Conservation (phyloP, 2,329 filamentous ascomycete genomes). For the Parastagonospora nodorum region DNA sequence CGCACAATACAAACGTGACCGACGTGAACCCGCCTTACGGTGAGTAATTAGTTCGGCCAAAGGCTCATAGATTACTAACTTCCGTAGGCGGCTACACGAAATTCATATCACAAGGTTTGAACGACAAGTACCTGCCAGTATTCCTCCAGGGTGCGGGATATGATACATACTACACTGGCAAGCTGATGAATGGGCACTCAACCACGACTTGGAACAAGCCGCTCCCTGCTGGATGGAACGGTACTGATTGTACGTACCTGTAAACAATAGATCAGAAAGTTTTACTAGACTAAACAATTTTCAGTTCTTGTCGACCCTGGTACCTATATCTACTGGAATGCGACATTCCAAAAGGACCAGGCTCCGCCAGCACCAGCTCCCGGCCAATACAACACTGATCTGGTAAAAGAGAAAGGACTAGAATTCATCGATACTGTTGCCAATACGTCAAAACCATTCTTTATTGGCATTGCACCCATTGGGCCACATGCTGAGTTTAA, state of each 20-base stretch:
- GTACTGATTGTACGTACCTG: conserved; percentile 63
- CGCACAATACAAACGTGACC: conserved; percentile 75
- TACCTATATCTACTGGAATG: no score
- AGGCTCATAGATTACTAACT: no score
- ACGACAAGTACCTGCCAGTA: conserved; percentile 70
- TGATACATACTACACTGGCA: conserved; percentile 74
- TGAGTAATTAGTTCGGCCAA: conserved; percentile 22
- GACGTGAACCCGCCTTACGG: conserved; percentile 60
- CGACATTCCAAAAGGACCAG: conserved; percentile 56
- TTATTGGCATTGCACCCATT: conserved; percentile 68
- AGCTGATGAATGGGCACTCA: conserved; percentile 70
- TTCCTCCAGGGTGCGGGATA: conserved; percentile 74
- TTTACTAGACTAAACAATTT: no score
- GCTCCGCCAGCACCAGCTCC: conserved; percentile 58
- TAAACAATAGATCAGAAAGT: no score
- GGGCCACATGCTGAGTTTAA: conserved; percentile 61
- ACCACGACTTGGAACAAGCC: conserved; percentile 66
- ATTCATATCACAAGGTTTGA: conserved; percentile 67
- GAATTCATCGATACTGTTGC: conserved; percentile 63
- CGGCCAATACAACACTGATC: conserved; percentile 62
- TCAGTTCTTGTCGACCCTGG: no score
- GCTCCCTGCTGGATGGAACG: conserved; percentile 63
- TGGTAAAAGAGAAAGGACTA: conserved; percentile 63
- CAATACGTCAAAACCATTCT: conserved; percentile 62
- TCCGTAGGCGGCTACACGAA: conserved; percentile 64